Base-by-base conservation (phyloP, 768 basidiomycete genomes). In the Russula sp. region DNA sequence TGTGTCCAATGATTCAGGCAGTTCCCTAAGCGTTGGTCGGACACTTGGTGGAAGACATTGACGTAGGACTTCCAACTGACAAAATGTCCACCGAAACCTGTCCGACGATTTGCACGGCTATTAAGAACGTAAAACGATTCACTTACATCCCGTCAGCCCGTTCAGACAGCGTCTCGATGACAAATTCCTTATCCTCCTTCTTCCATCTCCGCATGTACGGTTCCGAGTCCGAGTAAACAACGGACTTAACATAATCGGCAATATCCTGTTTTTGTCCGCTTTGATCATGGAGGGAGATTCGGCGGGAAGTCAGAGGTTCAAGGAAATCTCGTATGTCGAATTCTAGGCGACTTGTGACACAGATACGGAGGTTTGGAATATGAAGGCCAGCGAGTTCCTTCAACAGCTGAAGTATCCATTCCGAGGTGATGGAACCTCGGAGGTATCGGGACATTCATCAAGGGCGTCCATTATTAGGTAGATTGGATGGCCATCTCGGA, bases 301-400 rank as follows among this genome's bases (percentile, higher is more conserved):
- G 32, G 22, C 3, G n/a, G n/a, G 24, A 36, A 0, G 44, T 20
- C 10, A 62, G 34, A 24, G 44, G 61, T 9, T 38, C 24, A 2
- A 62, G 32, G 26, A n/a, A 34, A 20, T 24, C 10, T 49, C 26
- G 53, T 3, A 62, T 49, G 55, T 62, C 61, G 11, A 38, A 5
- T 38, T 57, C 55, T 3, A 50, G 49, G 10, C 63, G 57, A 24
- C 57, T 59, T 1, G 49, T 52, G 11, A 59, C 38, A 13, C 56
- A 59, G 1, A 64, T 20, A 9, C 9, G 63, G 1, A 44, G 26
- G n/a, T 44, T n/a, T 30, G 28, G 42, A 10, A 44, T 13, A 0
- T 11, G 26, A 42, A 57, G 40, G 5, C n/a, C 5, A 18, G 22
- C 28, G 11, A 57, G 56, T 1, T 57, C 56, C 28, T 44, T 22